Base-by-base conservation (phyloP, 129 eudicot genomes). In the Chrysanthemum seticuspe region DNA sequence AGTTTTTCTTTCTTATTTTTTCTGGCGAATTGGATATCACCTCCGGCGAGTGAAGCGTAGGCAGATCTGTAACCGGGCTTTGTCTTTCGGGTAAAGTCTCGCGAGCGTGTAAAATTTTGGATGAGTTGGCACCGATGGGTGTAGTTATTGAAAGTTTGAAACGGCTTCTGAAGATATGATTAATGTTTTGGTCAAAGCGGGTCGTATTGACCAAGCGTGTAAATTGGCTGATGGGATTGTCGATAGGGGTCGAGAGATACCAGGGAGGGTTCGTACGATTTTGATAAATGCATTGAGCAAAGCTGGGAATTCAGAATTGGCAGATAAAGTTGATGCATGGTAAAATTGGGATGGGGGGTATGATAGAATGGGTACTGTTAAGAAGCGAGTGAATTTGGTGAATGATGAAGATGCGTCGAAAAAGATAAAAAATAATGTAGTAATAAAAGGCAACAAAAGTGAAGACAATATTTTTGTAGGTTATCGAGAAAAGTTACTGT, bases 41-140 rank as follows among this genome's bases (percentile, higher is more conserved):
- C n/a, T n/a, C n/a, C n/a, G n/a, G n/a, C n/a, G n/a, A n/a, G n/a
- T n/a, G n/a, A n/a, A n/a, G n/a, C n/a, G n/a, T n/a, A n/a, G n/a
- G n/a, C n/a, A n/a, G n/a, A n/a, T 91, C 90, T 72, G 79, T 94
- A 56, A 87, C 92, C 10, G 96, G 99, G 55, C 91, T 95, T 19
- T 95, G 99, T 75, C 89, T 90, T 71, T 85, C 96, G 0, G 99
- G 99, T 34, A 90, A 95, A 72, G 94, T 95, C 12, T 84, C 81
- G 16, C 86, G 97, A 45, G 99, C 99, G 15, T 95, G 99, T 65
- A 86, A 85, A 79, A 88, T 88, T 54, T 81, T 90, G 72, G 99
- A 95, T 65, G 99, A 90, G 75, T 76, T 95, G 13, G 99, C 97
- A 62, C 97, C 99, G 3, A 95, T 90, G 96, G 99, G 99, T 63